Conservation (phyloP, 2,329 filamentous ascomycete species). For the Leptodontidium sp. region DNA sequence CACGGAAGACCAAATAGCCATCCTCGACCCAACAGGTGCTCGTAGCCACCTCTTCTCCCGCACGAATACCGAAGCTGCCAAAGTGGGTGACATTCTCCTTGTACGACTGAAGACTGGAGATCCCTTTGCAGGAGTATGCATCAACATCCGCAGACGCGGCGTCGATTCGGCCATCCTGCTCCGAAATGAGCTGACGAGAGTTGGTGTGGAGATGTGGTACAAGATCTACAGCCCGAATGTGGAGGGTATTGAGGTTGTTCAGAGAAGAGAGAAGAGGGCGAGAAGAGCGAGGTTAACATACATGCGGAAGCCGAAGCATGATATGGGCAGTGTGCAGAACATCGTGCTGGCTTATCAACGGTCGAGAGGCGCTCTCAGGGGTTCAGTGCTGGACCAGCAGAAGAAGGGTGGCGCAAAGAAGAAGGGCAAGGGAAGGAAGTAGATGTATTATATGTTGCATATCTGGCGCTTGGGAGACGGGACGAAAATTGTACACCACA, state of each 20-base stretch:
- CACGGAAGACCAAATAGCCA: slow-evolving; percentile 71
- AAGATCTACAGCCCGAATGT: slow-evolving; percentile 94
- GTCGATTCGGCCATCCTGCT: slow-evolving; percentile 89
- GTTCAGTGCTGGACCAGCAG: slow-evolving; percentile 32
- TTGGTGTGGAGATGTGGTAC: slow-evolving; percentile 96
- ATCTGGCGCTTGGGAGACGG: slow-evolving; percentile 27
- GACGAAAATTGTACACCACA: slow-evolving; percentile 17
- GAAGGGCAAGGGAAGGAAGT: slow-evolving; percentile 42
- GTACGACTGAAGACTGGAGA: slow-evolving; percentile 86
- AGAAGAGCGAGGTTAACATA: slow-evolving; percentile 89
- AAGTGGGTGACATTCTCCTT: slow-evolving; percentile 89
- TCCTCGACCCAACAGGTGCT: slow-evolving; percentile 85
- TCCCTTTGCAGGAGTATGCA: slow-evolving; percentile 87
- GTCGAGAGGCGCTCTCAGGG: slow-evolving; percentile 56
- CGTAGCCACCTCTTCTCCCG: slow-evolving; percentile 83
- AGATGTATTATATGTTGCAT: slow-evolving; percentile 37
- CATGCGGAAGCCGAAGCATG: slow-evolving; percentile 87
- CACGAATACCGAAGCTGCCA: slow-evolving; percentile 78
- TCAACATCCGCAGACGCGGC: slow-evolving; percentile 87
- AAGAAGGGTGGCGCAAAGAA: slow-evolving; percentile 41
- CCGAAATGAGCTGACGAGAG: slow-evolving; percentile 83
- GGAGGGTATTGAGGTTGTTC: slow-evolving; percentile 90
- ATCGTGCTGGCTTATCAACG: slow-evolving; percentile 74
- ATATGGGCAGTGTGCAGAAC: slow-evolving; percentile 85
- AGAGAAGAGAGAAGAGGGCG: slow-evolving; percentile 83